phyloP scores from a whole-genome alignment of 1,284 basidiomycete genomes.

The Xerocomus minutiporus region DNA sequence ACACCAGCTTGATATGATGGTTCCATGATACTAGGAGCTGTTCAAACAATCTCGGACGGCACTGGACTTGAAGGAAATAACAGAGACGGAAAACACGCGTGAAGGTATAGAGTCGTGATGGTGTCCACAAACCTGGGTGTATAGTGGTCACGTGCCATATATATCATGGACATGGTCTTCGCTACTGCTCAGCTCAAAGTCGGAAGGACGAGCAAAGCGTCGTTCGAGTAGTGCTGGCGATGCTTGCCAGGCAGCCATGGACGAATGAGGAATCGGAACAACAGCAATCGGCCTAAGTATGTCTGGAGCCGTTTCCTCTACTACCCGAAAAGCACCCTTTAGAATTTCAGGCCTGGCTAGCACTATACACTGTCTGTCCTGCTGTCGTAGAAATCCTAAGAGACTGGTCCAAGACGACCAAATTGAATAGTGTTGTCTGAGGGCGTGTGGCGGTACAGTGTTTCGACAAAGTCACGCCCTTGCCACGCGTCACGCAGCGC shows the following conservation, averaged over 20 bases:
- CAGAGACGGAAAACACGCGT: slow-evolving; percentile 1
- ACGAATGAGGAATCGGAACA: neutral
- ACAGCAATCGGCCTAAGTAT: neutral
- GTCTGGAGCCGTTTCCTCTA: neutral
- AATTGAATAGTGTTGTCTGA: neutral
- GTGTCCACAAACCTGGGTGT: neutral
- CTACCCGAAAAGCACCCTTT: neutral
- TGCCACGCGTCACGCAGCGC: slow-evolving; percentile 39
- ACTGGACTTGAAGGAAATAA: neutral
- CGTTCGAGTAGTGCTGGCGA: too few relatives aligned
- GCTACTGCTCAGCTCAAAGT: neutral
- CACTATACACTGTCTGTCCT: neutral
- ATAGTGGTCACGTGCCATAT: slow-evolving; percentile 15
- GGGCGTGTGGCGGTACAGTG: slow-evolving; percentile 23
- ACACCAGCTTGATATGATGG: slow-evolving; percentile 24
- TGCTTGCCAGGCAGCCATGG: neutral
- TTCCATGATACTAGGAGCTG: slow-evolving; percentile 17
- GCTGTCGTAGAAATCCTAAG: neutral
- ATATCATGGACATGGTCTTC: neutral
- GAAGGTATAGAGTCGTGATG: neutral
- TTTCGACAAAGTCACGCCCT: slow-evolving; percentile 27
- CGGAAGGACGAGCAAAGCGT: neutral
- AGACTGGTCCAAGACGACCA: slow-evolving; percentile 2
- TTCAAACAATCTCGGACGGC: slow-evolving; percentile 1
- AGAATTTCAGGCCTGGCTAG: neutral